phyloP scores from a whole-genome alignment of 805 yeast genomes.

The Schwanniomyces polymorphus region DNA sequence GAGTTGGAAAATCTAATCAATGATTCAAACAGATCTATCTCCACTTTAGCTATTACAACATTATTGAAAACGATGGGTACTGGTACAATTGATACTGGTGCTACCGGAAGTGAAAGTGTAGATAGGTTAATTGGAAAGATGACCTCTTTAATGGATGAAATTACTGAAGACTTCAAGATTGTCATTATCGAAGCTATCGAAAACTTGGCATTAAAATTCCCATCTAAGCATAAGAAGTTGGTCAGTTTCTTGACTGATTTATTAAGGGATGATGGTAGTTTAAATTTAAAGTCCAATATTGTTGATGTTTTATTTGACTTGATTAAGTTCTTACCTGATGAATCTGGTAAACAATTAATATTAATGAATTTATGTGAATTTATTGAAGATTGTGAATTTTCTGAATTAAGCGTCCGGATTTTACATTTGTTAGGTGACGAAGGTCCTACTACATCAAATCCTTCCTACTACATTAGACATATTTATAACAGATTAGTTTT shows the following conservation, averaged over 20 bases:
- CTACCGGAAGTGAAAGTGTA: constrained; percentile 56
- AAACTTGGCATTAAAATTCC: constrained; percentile 89
- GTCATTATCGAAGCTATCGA: constrained; percentile 95
- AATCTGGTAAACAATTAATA: constrained; percentile 73
- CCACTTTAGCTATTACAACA: constrained; percentile 96
- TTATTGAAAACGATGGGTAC: constrained; percentile 92
- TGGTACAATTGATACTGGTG: constrained; percentile 36
- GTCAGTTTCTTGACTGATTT: constrained; percentile 78
- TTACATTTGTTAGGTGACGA: constrained; percentile 90
- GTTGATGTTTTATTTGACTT: constrained; percentile 92
- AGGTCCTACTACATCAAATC: constrained; percentile 85
- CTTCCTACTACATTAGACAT: constrained; percentile 90
- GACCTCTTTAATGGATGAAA: constrained; percentile 86
- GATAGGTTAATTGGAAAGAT: constrained; percentile 87
- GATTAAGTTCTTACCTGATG: constrained; percentile 76
- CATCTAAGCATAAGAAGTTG: constrained; percentile 82
- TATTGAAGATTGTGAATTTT: constrained; percentile 96
- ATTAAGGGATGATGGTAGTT: constrained; percentile 89
- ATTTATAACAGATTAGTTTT: constrained; percentile 95
- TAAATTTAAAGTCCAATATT: constrained; percentile 78
- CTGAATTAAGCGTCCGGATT: constrained; percentile 90
- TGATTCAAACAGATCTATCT: constrained; percentile 86
- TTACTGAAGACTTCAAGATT: constrained; percentile 92
- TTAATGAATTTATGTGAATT: constrained; percentile 91
- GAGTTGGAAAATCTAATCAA: constrained; percentile 86